Conservation (phyloP, 2,329 filamentous ascomycete genomes). For the Paecilomyces sp. region DNA sequence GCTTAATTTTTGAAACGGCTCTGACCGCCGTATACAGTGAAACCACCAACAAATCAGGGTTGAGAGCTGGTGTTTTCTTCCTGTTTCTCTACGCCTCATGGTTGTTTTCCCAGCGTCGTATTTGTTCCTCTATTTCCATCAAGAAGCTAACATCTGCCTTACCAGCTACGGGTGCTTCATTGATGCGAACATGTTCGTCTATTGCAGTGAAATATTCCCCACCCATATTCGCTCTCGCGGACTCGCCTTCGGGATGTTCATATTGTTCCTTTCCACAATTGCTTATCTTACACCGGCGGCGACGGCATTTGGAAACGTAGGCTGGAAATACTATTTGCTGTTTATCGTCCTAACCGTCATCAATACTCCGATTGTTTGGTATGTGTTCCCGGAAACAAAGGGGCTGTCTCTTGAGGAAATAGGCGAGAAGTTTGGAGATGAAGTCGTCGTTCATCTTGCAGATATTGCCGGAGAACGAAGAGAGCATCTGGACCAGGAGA, state of each 20-base stretch:
- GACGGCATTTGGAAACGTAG: no score
- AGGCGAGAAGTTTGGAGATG: constrained; percentile 1
- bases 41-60: constrained; percentile 2
- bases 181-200: constrained; percentile 1
- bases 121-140: no score
- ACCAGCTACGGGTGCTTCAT: background rate
- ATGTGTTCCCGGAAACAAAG: constrained; percentile 2
- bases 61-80: constrained; percentile 6
- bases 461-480: no score
- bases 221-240: constrained; percentile 8
- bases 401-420: constrained; percentile 3
- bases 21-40: constrained; percentile 2
- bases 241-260: background rate
- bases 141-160: background rate
- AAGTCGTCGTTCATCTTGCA: background rate
- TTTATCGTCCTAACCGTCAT: constrained; percentile 1
- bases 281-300: background rate
- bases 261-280: constrained; percentile 1
- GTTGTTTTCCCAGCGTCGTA: no score
- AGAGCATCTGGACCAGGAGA: no score
- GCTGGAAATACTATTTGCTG: background rate
- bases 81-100: background rate
- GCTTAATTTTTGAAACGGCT: background rate
- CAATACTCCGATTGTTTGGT: background rate
- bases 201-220: constrained; percentile 11